Evolutionary conservation across 768 basidiomycete species (phyloP), one percentile per base, ranked within the genome.

Genomic region (Phylloporus scabripes): DNA sequence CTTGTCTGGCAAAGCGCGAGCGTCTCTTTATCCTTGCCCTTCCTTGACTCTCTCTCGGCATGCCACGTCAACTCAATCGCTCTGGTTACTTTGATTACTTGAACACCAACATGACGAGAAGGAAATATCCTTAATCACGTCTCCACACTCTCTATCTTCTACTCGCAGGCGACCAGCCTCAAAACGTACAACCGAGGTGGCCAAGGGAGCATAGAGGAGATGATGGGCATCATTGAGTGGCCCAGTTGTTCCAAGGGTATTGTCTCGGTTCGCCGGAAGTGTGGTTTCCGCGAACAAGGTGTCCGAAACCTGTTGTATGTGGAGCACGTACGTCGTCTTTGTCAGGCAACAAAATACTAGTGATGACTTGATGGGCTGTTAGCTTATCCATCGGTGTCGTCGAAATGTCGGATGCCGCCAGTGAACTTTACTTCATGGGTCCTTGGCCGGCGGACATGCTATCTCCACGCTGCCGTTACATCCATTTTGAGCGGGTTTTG

Each of bases 371-470:
- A 14, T 6, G 9, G 14, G 17, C 2, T 28, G 24, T 26, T n/a
- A n/a, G 24, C 7, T 28, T 28, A 28, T 28, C n/a, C 8, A 28
- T 28, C 5, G 7, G 8, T 28, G 26, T 7, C 26, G 8, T 28
- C 5, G 2, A 2, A 20, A 20, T 23, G 4, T 23, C 5, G 17
- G 3, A 4, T 33, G 5, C 17, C 10, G 2, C 31, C 39, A 67
- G 64, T 29, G 49, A 55, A 28, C 60, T 60, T 14, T 34, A 53
- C 1, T 66, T 67, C 41, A 46, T 40, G 10, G 67, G 61, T 4
- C 63, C 54, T n/a, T 0, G 65, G 65, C 45, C 54, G 59, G 1
- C 54, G 40, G 12, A 42, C 53, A 45, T 67, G 2, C 20, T 66
- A 4, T 37, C 23, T 14, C 42, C 45, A 7, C 53, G 54, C 1